Evolutionary conservation across 768 basidiomycete species (phyloP).

Genomic region (Pleurotus tuber-regium): DNA sequence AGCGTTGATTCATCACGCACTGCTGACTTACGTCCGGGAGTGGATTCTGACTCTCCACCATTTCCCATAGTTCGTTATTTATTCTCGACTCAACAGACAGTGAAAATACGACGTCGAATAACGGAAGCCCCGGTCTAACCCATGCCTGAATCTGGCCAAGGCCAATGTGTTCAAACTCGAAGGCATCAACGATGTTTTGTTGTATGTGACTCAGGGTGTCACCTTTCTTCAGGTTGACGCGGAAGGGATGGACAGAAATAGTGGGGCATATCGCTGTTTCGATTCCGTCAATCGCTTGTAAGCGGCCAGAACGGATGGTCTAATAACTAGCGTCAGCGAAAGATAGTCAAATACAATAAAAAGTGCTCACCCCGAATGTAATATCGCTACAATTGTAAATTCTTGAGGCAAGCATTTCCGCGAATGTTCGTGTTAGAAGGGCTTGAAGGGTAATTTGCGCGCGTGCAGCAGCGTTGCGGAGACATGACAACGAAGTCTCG

Average conservation of each 20-base stretch:
- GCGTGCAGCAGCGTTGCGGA: slow-evolving; percentile 24
- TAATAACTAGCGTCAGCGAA: slow-evolving; percentile 10
- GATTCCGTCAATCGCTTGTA: slow-evolving; percentile 27
- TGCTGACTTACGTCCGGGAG: slow-evolving; percentile 27
- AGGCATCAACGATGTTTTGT: slow-evolving; percentile 22
- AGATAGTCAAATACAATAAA: not conserved
- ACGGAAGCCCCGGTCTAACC: slow-evolving; percentile 27
- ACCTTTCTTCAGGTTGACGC: slow-evolving; percentile 21
- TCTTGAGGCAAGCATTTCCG: slow-evolving; percentile 20
- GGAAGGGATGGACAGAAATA: slow-evolving; percentile 28
- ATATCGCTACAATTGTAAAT: slow-evolving; percentile 27
- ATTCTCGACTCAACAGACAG: slow-evolving; percentile 22
- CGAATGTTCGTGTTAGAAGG: slow-evolving; percentile 28
- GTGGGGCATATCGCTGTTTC: slow-evolving; percentile 27
- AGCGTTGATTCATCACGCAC: not conserved
- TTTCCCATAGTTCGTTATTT: slow-evolving; percentile 22
- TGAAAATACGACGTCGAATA: slow-evolving; percentile 32
- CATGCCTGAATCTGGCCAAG: slow-evolving; percentile 30
- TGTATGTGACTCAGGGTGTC: slow-evolving; percentile 24
- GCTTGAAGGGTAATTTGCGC: slow-evolving; percentile 31
- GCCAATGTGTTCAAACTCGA: slow-evolving; percentile 30
- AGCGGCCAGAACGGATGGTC: slow-evolving; percentile 33
- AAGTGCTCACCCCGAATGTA: slow-evolving; percentile 29
- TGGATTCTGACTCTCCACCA: slow-evolving; percentile 27
- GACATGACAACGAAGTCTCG: slow-evolving; percentile 17